Conservation (phyloP, 176 grass and related monocot genomes). For the Eremochloa ophiuroides region DNA sequence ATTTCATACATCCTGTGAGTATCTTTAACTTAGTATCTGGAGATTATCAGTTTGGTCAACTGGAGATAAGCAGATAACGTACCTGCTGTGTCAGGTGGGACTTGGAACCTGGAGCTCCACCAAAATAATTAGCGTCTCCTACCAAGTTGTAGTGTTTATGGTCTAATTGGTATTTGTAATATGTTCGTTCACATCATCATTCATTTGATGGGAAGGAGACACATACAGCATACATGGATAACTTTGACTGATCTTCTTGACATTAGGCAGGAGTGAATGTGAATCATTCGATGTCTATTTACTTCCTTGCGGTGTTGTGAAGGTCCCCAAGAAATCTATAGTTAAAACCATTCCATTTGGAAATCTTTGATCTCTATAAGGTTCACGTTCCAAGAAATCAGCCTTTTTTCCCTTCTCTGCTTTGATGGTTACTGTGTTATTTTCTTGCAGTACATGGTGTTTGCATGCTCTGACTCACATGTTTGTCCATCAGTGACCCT, state of each 20-base stretch:
- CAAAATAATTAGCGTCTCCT: not conserved
- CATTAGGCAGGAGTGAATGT: not conserved
- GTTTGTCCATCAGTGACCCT: constrained; percentile 77
- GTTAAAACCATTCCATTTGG: not conserved
- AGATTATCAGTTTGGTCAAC: not conserved
- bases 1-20: not conserved
- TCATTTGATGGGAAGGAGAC: not conserved
- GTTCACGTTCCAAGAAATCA: not conserved
- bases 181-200: not conserved
- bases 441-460: constrained; percentile 81
- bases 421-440: not conserved
- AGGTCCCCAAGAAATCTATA: not conserved
- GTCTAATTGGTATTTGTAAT: not conserved
- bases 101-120: not conserved
- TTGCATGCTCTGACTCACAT: constrained; percentile 68
- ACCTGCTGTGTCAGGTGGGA: not conserved
- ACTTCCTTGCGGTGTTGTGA: not conserved
- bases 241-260: not conserved
- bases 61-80: not conserved
- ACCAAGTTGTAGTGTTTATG: not conserved
- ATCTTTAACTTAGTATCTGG: not conserved
- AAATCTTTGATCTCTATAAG: not conserved
- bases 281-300: not conserved
- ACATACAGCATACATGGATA: not conserved
- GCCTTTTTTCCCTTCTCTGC: not conserved